Evolutionary conservation across 2,329 filamentous ascomycete genomes (phyloP).

Genomic region (Apiospora koreana): DNA sequence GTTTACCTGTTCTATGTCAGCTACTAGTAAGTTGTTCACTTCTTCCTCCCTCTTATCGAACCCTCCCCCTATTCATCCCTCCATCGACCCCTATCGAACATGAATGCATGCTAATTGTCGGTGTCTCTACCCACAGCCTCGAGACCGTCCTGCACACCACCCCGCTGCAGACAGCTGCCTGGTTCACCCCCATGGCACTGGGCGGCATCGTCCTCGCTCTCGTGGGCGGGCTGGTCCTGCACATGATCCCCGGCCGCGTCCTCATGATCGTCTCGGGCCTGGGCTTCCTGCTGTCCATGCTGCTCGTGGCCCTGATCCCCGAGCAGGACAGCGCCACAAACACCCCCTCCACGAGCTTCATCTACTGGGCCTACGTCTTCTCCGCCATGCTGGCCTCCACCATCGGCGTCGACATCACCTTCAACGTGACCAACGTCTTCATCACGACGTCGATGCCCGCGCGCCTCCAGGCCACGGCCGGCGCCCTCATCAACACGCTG

Average conservation of each 20-base stretch:
- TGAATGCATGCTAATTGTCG: background rate
- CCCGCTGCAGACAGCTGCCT: slow-evolving; percentile 65
- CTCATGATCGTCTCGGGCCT: slow-evolving; percentile 63
- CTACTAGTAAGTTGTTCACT: slow-evolving; percentile 30
- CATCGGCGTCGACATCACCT: slow-evolving; percentile 73
- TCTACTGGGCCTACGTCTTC: slow-evolving; percentile 75
- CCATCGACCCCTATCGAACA: background rate
- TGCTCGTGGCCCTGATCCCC: slow-evolving; percentile 68
- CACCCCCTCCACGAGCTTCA: slow-evolving; percentile 35
- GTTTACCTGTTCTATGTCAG: slow-evolving; percentile 71
- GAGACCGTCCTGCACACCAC: slow-evolving; percentile 58
- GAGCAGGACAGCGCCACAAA: slow-evolving; percentile 43
- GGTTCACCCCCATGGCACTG: slow-evolving; percentile 67
- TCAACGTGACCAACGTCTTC: slow-evolving; percentile 75
- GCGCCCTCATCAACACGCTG: slow-evolving; percentile 70
- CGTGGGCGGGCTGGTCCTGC: slow-evolving; percentile 66
- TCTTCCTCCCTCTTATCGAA: background rate
- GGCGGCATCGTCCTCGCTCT: slow-evolving; percentile 68
- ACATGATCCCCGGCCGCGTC: slow-evolving; percentile 62
- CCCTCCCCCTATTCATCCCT: slow-evolving; percentile 4
- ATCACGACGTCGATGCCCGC: slow-evolving; percentile 72
- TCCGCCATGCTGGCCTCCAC: slow-evolving; percentile 70
- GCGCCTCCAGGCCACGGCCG: slow-evolving; percentile 69
- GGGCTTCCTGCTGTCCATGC: slow-evolving; percentile 57
- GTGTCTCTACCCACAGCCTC: slow-evolving; percentile 45